Evolutionary conservation across 352 stramenopile species (phyloP).

Genomic region (Thalassiosira mediterranea): DNA sequence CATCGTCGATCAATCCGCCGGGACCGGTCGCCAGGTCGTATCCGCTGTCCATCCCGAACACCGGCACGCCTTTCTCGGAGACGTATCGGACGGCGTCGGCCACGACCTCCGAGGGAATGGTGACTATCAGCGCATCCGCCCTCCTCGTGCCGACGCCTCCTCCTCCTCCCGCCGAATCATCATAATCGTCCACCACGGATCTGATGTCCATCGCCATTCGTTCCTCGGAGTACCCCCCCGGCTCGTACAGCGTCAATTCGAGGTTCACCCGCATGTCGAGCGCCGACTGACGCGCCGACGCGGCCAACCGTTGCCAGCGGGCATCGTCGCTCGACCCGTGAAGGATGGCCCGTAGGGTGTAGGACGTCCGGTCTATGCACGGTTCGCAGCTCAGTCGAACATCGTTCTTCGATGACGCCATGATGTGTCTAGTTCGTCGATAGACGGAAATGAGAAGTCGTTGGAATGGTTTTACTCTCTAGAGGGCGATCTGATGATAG

Average conservation of each 20-base stretch:
- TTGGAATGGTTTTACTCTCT: too few relatives aligned
- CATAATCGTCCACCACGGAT: conserved; percentile 2
- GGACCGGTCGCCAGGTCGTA: conserved; percentile 1
- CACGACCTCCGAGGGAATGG: conserved; percentile 26
- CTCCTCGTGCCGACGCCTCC: too few relatives aligned
- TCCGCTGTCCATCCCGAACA: conserved; percentile 18
- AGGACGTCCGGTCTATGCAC: conserved; percentile 44
- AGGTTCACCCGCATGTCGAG: conserved; percentile 39
- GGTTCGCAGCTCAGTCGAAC: conserved; percentile 33
- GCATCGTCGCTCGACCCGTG: conserved; percentile 20
- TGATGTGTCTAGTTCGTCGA: too few relatives aligned
- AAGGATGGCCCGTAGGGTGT: conserved; percentile 31
- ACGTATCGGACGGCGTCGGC: conserved; percentile 22
- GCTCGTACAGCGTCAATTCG: conserved; percentile 10
- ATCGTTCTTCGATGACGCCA: too few relatives aligned
- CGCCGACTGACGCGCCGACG: conserved; percentile 30
- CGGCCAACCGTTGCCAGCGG: conserved; percentile 15
- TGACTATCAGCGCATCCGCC: conserved; percentile 39
- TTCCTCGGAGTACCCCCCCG: not conserved
- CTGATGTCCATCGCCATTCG: conserved; percentile 15
- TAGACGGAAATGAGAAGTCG: too few relatives aligned
- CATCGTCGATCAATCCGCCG: conserved; percentile 1
- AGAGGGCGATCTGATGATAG: too few relatives aligned
- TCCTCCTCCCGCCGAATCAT: not conserved
- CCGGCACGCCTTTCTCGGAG: conserved; percentile 6